Percentiles rank a stretch among this genome's conserved stretches.
These are phyloP conservation scores for Cokeromyces recurvatus DNA, from an alignment of 371 early-diverging fungal genomes.

Conservation along the genomic window DNA sequence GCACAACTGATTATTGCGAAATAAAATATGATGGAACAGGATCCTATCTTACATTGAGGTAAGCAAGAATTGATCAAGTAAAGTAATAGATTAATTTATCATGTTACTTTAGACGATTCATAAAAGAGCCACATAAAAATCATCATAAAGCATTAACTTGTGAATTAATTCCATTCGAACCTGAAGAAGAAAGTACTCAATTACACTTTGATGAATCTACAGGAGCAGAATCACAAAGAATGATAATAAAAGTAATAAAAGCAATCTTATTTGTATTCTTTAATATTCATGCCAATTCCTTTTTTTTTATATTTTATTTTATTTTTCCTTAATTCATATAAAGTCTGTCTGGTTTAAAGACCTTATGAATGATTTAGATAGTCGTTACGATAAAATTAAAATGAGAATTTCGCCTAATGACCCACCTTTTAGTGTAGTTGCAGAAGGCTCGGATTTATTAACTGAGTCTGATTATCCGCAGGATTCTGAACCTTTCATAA, in stretches of 20 bases:
- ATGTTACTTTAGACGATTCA: neutral
- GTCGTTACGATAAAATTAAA: constrained; percentile 20
- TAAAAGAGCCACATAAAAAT: no score
- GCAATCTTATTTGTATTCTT: no score
- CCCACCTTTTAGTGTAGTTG: constrained; percentile 22
- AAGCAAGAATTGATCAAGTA: neutral
- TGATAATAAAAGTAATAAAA: constrained; percentile 26
- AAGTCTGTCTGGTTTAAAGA: constrained; percentile 30
- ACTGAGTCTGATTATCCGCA: constrained; percentile 28
- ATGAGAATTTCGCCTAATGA: constrained; percentile 29
- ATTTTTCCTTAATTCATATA: no score
- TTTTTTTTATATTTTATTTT: no score
- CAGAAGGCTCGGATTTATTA: constrained; percentile 10
- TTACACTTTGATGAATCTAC: constrained; percentile 12
- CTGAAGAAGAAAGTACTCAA: constrained; percentile 24
- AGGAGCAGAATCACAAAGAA: constrained; percentile 7
- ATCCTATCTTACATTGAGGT: constrained; percentile 20
- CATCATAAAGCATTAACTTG: constrained; percentile 9
- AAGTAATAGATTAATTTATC: neutral
- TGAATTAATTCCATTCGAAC: constrained; percentile 25
- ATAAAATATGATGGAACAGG: constrained; percentile 29
- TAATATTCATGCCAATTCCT: neutral
- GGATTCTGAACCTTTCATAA: constrained; percentile 31
- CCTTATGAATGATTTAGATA: constrained; percentile 30
- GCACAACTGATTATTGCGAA: constrained; percentile 22